Base-by-base conservation (phyloP, 164 flowering plant genomes). In the Tetrastigma voinierianum region DNA sequence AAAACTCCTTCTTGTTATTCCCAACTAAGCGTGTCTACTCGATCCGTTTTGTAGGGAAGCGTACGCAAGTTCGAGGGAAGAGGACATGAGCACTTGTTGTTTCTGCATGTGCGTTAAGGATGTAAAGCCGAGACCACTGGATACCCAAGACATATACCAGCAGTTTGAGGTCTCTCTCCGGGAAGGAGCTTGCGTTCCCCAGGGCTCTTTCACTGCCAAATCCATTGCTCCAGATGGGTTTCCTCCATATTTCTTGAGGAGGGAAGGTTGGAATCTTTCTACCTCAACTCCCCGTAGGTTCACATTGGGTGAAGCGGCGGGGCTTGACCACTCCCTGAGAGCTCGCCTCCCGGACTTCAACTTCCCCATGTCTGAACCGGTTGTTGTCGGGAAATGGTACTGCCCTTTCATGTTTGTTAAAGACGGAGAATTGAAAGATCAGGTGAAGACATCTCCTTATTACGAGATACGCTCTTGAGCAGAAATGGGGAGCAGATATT, bases 391-490 rank as follows among this genome's bases (percentile, higher is more conserved):
- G n/a, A 60, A 55, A 52, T 80, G 83, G 83, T 75, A 71, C 51
- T 67, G 73, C 49, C 82, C 82, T 0, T 76, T n/a, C n/a, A n/a
- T n/a, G n/a, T n/a, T n/a, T n/a, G n/a, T n/a, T n/a, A n/a, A n/a
- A n/a, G n/a, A n/a, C n/a, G n/a, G n/a, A n/a, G n/a, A n/a, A n/a
- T n/a, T n/a, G n/a, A n/a, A n/a, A n/a, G n/a, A n/a, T n/a, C 81
- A 74, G n/a, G 70, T 80, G 77, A 70, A 47, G 65, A 77, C 15
- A 48, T 72, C 83, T 6, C 40, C 59, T 66, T 72, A 69, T 15
- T 80, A 77, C 45, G 52, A 54, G 49, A 70, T 80, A 58, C n/a
- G 70, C 83, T 0, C 75, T 80, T 1, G 73, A 77, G 71, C 80
- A 77, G 54, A 10, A 52, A 14, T 80, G 83, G 83, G 76, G 76